Conservation (phyloP, 495 filamentous ascomycete species). For the Annulohypoxylon stygium region DNA sequence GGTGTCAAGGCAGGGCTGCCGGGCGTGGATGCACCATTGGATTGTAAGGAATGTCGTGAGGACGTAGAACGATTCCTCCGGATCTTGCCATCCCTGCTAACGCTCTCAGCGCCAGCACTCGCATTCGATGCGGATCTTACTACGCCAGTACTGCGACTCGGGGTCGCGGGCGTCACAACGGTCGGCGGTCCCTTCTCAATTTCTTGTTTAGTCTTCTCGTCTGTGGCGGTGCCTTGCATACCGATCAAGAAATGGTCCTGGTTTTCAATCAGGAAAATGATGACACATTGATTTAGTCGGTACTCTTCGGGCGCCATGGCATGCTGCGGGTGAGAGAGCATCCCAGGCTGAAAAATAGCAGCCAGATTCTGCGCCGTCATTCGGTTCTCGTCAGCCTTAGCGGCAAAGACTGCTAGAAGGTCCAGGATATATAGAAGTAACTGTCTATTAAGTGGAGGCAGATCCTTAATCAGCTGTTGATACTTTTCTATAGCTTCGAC, state of each 20-base stretch:
- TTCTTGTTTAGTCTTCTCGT: slow-evolving; percentile 88
- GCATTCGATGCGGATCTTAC: slow-evolving; percentile 85
- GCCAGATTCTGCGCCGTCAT: slow-evolving; percentile 96
- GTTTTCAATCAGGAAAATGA: slow-evolving; percentile 98
- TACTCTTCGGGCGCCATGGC: slow-evolving; percentile 97
- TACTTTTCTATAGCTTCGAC: slow-evolving; percentile 83
- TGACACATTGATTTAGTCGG: slow-evolving; percentile 92
- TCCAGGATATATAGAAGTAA: slow-evolving; percentile 96
- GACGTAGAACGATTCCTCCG: slow-evolving; percentile 84
- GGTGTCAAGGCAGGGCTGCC: slow-evolving; percentile 72
- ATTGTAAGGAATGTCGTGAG: slow-evolving; percentile 76
- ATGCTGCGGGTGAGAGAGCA: slow-evolving; percentile 92
- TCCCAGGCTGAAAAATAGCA: slow-evolving; percentile 98
- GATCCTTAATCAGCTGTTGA: slow-evolving; percentile 89
- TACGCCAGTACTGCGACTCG: slow-evolving; percentile 65
- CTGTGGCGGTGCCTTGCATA: slow-evolving; percentile 91
- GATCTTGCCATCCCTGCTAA: slow-evolving; percentile 81
- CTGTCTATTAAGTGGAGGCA: slow-evolving; percentile 94
- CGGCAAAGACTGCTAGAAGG: slow-evolving; percentile 97
- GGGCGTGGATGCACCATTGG: slow-evolving; percentile 77
- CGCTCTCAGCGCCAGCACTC: slow-evolving; percentile 86
- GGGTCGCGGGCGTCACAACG: slow-evolving; percentile 67
- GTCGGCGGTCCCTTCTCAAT: slow-evolving; percentile 77
- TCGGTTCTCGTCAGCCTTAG: slow-evolving; percentile 94
- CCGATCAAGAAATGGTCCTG: slow-evolving; percentile 92